Conservation (phyloP, 441 rosid genomes). For the Eutrema salsugineum region DNA sequence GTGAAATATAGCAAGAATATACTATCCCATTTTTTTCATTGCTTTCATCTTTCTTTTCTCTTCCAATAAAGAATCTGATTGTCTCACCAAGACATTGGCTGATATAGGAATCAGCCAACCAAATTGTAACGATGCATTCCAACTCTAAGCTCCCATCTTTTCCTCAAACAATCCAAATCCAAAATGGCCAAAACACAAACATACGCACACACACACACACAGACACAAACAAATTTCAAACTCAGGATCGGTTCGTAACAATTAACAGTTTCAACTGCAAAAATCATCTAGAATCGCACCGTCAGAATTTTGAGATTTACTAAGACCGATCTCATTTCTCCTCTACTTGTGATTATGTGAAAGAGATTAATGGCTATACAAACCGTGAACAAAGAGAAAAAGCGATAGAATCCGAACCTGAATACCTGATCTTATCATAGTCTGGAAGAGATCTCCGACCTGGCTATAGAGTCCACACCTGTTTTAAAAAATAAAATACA, state of each 20-base stretch:
- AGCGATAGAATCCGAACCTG: conserved; percentile 35
- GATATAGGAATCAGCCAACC: too few relatives aligned
- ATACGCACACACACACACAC: too few relatives aligned
- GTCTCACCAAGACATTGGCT: conserved; percentile 44
- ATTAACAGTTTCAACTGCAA: neutral
- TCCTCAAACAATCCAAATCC: neutral
- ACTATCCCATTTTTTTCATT: conserved; percentile 52
- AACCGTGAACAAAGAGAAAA: neutral
- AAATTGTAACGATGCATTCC: too few relatives aligned
- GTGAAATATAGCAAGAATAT: too few relatives aligned
- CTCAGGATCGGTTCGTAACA: neutral
- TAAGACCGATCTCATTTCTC: neutral
- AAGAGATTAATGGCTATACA: conserved; percentile 21
- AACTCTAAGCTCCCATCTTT: conserved; percentile 37
- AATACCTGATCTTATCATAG: conserved; percentile 35
- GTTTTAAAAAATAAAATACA: neutral
- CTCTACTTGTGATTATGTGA: neutral
- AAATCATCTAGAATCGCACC: conserved; percentile 1
- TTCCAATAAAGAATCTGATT: conserved; percentile 47
- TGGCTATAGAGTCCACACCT: conserved; percentile 28
- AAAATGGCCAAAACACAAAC: neutral
- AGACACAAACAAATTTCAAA: neutral
- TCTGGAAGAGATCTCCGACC: conserved; percentile 37
- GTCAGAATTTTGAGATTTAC: neutral
- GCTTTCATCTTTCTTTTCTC: conserved; percentile 43